Conservation (phyloP, 1,139 yeast genomes). For the Saccharomycopsis crataegensis region DNA sequence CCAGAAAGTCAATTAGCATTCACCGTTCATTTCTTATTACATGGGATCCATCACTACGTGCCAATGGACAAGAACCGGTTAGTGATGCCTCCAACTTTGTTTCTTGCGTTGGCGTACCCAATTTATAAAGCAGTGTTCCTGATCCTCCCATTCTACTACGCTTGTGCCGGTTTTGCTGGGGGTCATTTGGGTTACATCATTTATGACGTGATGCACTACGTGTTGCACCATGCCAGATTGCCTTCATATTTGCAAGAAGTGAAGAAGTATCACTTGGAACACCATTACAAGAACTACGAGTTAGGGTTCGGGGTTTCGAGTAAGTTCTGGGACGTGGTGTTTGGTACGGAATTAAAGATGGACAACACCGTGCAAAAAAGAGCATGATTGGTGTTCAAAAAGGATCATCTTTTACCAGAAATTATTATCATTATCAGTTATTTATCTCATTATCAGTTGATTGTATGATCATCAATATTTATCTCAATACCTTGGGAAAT, state of each 20-base stretch:
- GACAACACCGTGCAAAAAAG: constrained; percentile 28
- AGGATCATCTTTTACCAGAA: too few species aligned
- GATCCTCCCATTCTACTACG: constrained; percentile 50
- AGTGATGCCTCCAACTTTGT: constrained; percentile 93
- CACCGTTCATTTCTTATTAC: constrained; percentile 80
- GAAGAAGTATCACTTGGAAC: constrained; percentile 90
- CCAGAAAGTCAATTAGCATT: constrained; percentile 75
- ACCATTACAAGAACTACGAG: constrained; percentile 94
- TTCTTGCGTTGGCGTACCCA: constrained; percentile 50
- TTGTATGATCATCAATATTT: too few species aligned
- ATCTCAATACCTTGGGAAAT: too few species aligned
- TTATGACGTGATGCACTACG: constrained; percentile 87
- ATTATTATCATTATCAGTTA: too few species aligned
- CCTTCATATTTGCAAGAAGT: constrained; percentile 70
- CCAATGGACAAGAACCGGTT: constrained; percentile 94
- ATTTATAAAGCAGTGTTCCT: constrained; percentile 52
- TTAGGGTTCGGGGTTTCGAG: constrained; percentile 94
- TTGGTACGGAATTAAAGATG: constrained; percentile 55
- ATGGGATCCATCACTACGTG: constrained; percentile 93
- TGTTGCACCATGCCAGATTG: constrained; percentile 77
- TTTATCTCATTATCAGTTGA: too few species aligned
- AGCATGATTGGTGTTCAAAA: background rate
- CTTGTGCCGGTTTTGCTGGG: constrained; percentile 79
- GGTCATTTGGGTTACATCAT: constrained; percentile 88
- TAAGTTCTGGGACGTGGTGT: constrained; percentile 87